phyloP scores from a whole-genome alignment of 2,329 filamentous ascomycete species.

The Lasiodiplodia sp. region DNA sequence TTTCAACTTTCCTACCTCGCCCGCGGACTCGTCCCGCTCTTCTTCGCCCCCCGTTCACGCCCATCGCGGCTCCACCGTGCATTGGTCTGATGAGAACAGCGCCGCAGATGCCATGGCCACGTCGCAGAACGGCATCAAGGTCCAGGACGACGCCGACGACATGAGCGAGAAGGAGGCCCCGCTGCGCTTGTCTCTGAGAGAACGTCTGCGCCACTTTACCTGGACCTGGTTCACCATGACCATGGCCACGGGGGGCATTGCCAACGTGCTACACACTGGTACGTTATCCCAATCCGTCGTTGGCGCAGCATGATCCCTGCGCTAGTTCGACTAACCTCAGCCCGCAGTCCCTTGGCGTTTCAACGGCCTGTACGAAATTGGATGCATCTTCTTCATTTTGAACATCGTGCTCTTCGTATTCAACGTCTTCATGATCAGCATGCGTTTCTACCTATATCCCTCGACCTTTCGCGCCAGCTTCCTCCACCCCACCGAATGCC shows the following conservation, averaged over 20 bases:
- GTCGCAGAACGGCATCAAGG: constrained; percentile 7
- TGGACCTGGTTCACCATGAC: constrained; percentile 84
- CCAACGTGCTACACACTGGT: constrained; percentile 67
- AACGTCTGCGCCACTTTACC: constrained; percentile 68
- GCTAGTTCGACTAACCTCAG: background rate
- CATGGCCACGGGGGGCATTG: constrained; percentile 67
- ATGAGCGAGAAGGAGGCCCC: constrained; percentile 3
- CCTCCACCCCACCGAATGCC: constrained; percentile 76
- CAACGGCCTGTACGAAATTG: constrained; percentile 55
- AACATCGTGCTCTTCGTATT: constrained; percentile 70
- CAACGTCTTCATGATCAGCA: constrained; percentile 70
- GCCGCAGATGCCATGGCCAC: background rate
- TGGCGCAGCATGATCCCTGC: background rate
- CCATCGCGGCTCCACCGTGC: constrained; percentile 11
- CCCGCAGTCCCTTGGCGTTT: constrained; percentile 51
- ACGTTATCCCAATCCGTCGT: constrained; percentile 36
- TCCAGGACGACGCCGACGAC: background rate
- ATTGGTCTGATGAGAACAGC: constrained; percentile 7
- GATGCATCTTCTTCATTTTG: constrained; percentile 56
- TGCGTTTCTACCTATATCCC: constrained; percentile 74
- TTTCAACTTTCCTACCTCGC: constrained; percentile 9
- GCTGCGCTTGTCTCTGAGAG: constrained; percentile 54
- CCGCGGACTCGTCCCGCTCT: background rate
- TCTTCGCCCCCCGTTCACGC: background rate
- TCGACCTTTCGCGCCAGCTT: constrained; percentile 76